A percentile compares a stretch with the other conserved stretches of the same genome.
These are phyloP conservation scores for Cylindrodendrum hubeiense DNA, from an alignment of 2,329 filamentous ascomycete genomes.

Conservation along the genomic window DNA sequence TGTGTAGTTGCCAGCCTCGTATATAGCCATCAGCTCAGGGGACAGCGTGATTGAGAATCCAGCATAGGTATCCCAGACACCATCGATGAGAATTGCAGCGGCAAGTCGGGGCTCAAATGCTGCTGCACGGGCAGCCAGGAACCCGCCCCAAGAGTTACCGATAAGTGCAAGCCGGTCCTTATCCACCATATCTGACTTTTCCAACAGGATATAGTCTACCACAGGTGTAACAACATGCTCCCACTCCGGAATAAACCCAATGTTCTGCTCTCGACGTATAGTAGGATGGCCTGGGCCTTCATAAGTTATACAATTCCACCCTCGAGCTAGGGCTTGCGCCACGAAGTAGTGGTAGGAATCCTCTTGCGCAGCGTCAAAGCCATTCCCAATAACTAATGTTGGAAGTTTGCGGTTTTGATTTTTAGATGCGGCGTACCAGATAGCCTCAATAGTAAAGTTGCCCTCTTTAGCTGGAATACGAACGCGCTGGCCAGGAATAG, in stretches of 20 bases:
- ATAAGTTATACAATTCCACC: slow-evolving; percentile 59
- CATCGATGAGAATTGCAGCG: slow-evolving; percentile 54
- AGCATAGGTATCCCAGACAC: slow-evolving; percentile 47
- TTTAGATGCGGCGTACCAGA: slow-evolving; percentile 47
- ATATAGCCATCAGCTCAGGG: slow-evolving; percentile 21
- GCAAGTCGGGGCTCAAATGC: slow-evolving; percentile 57
- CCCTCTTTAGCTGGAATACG: slow-evolving; percentile 40
- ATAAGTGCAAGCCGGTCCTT: slow-evolving; percentile 50
- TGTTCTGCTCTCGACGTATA: slow-evolving; percentile 53
- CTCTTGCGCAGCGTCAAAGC: slow-evolving; percentile 59
- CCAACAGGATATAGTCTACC: slow-evolving; percentile 51
- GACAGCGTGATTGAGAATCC: slow-evolving; percentile 50
- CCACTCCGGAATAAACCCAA: slow-evolving; percentile 60
- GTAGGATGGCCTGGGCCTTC: slow-evolving; percentile 60
- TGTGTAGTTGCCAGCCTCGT: slow-evolving; percentile 15
- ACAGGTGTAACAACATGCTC: slow-evolving; percentile 55
- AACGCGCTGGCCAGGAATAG: slow-evolving; percentile 51
- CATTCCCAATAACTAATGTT: slow-evolving; percentile 56
- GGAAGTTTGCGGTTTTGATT: slow-evolving; percentile 43
- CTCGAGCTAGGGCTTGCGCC: slow-evolving; percentile 51
- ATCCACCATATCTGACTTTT: slow-evolving; percentile 46
- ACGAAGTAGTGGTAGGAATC: slow-evolving; percentile 56
- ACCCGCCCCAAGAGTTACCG: slow-evolving; percentile 57
- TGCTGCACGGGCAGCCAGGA: slow-evolving; percentile 54
- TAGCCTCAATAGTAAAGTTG: slow-evolving; percentile 51